phyloP scores from a whole-genome alignment of 495 filamentous ascomycete species.

The Recurvomyces mirabilis region DNA sequence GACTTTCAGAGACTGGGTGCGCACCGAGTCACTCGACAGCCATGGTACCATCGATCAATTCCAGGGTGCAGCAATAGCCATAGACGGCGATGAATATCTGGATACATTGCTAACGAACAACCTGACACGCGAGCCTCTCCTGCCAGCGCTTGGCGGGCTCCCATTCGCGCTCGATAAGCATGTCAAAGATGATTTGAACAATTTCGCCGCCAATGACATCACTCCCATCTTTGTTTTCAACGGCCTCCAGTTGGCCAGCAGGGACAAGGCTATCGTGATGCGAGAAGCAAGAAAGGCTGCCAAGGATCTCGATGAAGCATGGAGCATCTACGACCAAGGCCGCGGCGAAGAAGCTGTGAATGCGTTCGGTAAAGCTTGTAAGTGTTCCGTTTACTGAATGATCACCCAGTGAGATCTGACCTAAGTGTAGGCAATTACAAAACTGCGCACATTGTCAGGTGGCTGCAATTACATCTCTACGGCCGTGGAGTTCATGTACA shows the following conservation, averaged over 20 bases:
- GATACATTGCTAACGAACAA: slow-evolving; percentile 56
- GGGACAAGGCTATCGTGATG: slow-evolving; percentile 37
- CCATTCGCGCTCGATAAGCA: slow-evolving; percentile 63
- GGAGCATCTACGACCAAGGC: slow-evolving; percentile 75
- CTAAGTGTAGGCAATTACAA: slow-evolving; percentile 51
- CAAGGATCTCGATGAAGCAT: slow-evolving; percentile 37
- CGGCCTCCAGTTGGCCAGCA: slow-evolving; percentile 64
- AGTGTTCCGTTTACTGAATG: slow-evolving; percentile 13
- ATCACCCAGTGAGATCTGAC: background rate
- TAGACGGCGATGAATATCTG: slow-evolving; percentile 87
- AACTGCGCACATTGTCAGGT: slow-evolving; percentile 31
- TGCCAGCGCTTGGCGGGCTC: slow-evolving; percentile 79
- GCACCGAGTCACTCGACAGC: background rate
- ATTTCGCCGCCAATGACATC: slow-evolving; percentile 52
- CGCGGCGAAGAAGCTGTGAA: slow-evolving; percentile 59
- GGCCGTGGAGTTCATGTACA: slow-evolving; percentile 63
- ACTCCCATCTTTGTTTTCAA: slow-evolving; percentile 78
- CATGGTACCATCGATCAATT: slow-evolving; percentile 43
- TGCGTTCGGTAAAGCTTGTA: slow-evolving; percentile 75
- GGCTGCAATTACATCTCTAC: slow-evolving; percentile 57
- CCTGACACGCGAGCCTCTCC: slow-evolving; percentile 67
- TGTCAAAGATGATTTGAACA: slow-evolving; percentile 62
- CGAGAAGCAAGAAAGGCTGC: slow-evolving; percentile 26
- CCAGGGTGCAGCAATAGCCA: slow-evolving; percentile 60
- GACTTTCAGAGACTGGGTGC: slow-evolving; percentile 19